Conservation (phyloP, 2,329 filamentous ascomycete genomes). For the Pochonia chlamydosporia region DNA sequence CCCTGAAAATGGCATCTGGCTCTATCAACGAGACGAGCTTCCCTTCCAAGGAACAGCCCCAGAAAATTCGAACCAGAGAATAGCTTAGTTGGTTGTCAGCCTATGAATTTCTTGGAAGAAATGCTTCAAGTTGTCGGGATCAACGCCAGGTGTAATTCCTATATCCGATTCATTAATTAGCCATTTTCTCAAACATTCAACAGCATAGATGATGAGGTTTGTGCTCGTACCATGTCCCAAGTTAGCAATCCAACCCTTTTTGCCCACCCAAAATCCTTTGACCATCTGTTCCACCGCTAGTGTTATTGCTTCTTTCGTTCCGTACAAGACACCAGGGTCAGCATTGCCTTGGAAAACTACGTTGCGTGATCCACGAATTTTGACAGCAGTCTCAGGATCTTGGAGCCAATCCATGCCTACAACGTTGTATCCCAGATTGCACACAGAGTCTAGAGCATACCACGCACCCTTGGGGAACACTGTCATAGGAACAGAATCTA, state of each 20-base stretch:
- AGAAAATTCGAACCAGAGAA: not conserved
- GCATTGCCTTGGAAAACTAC: constrained; percentile 91
- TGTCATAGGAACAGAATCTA: constrained; percentile 87
- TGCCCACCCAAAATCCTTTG: constrained; percentile 70
- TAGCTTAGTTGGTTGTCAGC: constrained; percentile 41
- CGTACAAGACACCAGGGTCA: constrained; percentile 89
- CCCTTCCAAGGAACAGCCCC: no score
- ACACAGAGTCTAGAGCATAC: constrained; percentile 85
- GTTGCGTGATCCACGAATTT: constrained; percentile 66
- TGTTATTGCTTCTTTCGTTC: constrained; percentile 74
- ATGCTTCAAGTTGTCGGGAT: constrained; percentile 88
- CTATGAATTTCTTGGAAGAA: constrained; percentile 91
- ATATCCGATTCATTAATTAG: no score
- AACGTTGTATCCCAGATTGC: constrained; percentile 85
- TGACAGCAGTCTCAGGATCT: constrained; percentile 77
- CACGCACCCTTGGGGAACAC: constrained; percentile 98
- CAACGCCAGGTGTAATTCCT: constrained; percentile 92
- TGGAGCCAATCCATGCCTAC: constrained; percentile 95
- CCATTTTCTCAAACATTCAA: no score
- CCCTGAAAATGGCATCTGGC: no score
- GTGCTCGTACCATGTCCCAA: constrained; percentile 70
- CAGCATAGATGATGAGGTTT: not conserved
- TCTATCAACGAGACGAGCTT: no score
- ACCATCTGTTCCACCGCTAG: constrained; percentile 81
- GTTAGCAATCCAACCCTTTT: constrained; percentile 95